Base-by-base conservation (phyloP, 2,329 filamentous ascomycete species). In the Pseudogymnoascus destructans region DNA sequence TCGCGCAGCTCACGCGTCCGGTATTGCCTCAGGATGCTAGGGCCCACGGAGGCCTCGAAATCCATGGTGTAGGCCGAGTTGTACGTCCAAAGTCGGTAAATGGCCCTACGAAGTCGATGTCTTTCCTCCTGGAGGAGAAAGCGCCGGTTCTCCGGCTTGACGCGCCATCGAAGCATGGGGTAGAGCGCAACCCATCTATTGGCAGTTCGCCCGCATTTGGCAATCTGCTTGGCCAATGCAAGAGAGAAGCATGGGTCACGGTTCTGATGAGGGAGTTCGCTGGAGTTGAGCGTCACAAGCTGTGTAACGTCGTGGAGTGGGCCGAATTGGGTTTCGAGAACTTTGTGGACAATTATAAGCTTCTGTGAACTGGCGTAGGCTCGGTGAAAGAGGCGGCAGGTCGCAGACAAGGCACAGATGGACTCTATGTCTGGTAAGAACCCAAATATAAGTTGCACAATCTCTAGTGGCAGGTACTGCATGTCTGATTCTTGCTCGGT, bases 41-140 rank as follows among this genome's bases (percentile, higher is more conserved):
- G 35, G 4, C 40, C 32, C 8, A 27, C 40, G 15, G 56, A 42
- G 21, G 32, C 15, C 19, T 42, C 40, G 15, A 54, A 58, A 15
- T 64, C 62, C n/a, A 66, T 65, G 38, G 68, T 66, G 40, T 68
- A 69, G 19, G 68, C 63, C 8, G 57, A 64, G 7, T 65, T 64
- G 32, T 69, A 69, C 13, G 63, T 67, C 68, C 68, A 69, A 42
- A 66, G 64, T 21, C 64, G 63, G 57, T 69, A 69, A 25, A 69
- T 62, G 3, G 67, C 68, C 57, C 58, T 33, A 10, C 66, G 62
- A 15, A 69, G 57, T 10, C 66, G 63, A 17, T 63, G 55, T 35
- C 64, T 64, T 59, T 69, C 68, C 35, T 66, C 61, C 1, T 49
- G 33, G 15, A 59, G 58, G 25, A 69, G 63, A 10, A 69, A 59